Conservation (phyloP, 345 rosid species). For the Hypericum perforatum region DNA sequence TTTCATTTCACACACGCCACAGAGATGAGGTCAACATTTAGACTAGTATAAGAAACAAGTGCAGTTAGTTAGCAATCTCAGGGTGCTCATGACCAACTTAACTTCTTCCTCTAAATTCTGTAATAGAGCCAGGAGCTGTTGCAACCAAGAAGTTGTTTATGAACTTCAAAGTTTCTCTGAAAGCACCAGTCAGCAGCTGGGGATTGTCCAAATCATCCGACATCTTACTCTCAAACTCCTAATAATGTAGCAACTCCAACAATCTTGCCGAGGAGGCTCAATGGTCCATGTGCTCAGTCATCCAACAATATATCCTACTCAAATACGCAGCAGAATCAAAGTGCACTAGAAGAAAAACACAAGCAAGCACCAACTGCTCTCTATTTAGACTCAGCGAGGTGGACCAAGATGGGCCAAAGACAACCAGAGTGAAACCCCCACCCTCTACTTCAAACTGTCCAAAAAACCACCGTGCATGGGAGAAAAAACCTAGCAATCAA, state of each 20-base stretch:
- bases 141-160: constrained; percentile 47
- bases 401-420: too few relatives aligned
- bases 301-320: constrained; percentile 59
- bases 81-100: constrained; percentile 40
- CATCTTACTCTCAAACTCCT: constrained; percentile 62
- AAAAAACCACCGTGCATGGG: too few relatives aligned
- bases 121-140: constrained; percentile 51
- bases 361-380: neutral
- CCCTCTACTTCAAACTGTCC: too few relatives aligned
- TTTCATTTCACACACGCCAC: neutral
- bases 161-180: constrained; percentile 70
- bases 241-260: constrained; percentile 27
- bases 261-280: constrained; percentile 33
- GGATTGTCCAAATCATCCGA: constrained; percentile 75
- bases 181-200: constrained; percentile 72
- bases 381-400: too few relatives aligned
- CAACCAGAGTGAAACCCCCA: too few relatives aligned
- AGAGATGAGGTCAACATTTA: neutral
- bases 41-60: neutral
- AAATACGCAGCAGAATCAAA: constrained; percentile 45
- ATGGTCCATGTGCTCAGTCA: constrained; percentile 67
- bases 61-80: constrained; percentile 48
- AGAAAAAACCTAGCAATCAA: too few relatives aligned
- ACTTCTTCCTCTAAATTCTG: constrained; percentile 53
- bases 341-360: constrained; percentile 15